A percentile compares a stretch with the other conserved stretches of the same genome.
Evolutionary conservation across 441 rosid species (phyloP).

Genomic region (Populus trichocarpa): DNA sequence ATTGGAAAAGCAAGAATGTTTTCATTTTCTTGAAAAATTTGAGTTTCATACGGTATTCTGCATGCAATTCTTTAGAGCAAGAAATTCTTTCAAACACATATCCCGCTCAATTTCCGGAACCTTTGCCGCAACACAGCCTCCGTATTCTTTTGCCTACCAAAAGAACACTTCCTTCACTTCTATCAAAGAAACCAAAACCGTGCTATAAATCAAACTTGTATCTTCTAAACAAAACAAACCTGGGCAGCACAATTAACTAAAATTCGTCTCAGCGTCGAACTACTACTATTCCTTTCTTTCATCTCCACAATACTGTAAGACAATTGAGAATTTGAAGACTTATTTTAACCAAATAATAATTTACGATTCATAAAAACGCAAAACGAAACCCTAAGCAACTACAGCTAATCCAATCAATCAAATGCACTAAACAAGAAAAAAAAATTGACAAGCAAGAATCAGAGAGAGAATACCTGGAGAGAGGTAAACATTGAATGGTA

Average conservation of each 20-base stretch:
- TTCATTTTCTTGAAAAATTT: slow-evolving; percentile 56
- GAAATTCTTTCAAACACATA: slow-evolving; percentile 78
- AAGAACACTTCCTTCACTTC: background rate
- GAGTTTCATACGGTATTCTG: slow-evolving; percentile 35
- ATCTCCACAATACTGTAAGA: slow-evolving; percentile 50
- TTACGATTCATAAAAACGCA: background rate
- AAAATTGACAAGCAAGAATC: background rate
- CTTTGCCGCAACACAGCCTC: slow-evolving; percentile 71
- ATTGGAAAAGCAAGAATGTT: background rate
- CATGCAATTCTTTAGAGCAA: slow-evolving; percentile 74
- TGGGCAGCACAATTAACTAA: slow-evolving; percentile 72
- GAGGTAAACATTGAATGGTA: background rate
- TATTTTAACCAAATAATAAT: background rate
- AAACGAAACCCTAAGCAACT: background rate
- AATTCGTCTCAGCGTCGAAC: slow-evolving; percentile 60
- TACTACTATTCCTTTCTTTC: slow-evolving; percentile 70
- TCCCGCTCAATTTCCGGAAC: slow-evolving; percentile 72
- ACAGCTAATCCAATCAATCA: background rate
- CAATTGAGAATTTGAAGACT: background rate
- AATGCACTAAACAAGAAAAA: background rate
- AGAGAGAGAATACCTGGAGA: background rate
- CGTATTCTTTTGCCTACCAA: slow-evolving; percentile 64
- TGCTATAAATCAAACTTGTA: background rate
- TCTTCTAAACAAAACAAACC: slow-evolving; percentile 38
- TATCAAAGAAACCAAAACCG: background rate